These are phyloP conservation scores for Lycium ferocissimum DNA, from an alignment of 257 asterid genomes.

Conservation along the genomic window DNA sequence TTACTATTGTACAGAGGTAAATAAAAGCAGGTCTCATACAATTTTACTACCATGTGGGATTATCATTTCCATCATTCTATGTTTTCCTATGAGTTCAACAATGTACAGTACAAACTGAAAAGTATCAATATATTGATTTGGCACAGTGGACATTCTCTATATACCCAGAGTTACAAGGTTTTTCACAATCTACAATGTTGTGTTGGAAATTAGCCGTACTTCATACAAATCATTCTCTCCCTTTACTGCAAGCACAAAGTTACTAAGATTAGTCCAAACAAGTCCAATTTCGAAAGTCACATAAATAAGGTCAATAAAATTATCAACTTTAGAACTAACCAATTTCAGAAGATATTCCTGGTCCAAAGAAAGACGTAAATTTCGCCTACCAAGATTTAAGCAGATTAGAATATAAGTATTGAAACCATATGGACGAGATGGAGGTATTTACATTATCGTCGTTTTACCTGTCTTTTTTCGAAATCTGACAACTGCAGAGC, in stretches of 20 bases:
- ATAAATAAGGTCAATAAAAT: background rate
- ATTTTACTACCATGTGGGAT: background rate
- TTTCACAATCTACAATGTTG: conserved; percentile 48
- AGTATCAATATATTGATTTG: background rate
- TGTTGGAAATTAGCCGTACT: conserved; percentile 77
- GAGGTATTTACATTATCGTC: background rate
- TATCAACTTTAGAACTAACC: conserved; percentile 51
- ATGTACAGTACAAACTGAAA: conserved; percentile 11
- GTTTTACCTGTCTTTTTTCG: conserved; percentile 78
- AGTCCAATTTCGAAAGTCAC: background rate
- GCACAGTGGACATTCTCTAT: background rate
- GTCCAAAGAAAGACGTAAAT: conserved; percentile 94
- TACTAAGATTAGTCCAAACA: conserved; percentile 26
- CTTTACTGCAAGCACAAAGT: conserved; percentile 65
- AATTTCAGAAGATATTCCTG: conserved; percentile 91
- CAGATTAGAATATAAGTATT: background rate
- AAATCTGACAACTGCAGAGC: conserved; percentile 79
- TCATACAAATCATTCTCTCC: conserved; percentile 67
- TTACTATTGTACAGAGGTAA: background rate
- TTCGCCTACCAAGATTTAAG: conserved; percentile 58
- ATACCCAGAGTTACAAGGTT: background rate
- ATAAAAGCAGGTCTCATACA: background rate
- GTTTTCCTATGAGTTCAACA: conserved; percentile 26
- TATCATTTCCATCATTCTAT: conserved; percentile 9
- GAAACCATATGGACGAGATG: background rate